Evolutionary conservation across 768 basidiomycete species (phyloP), one percentile per base, ranked within the genome.

Genomic region (Russula brevipes): DNA sequence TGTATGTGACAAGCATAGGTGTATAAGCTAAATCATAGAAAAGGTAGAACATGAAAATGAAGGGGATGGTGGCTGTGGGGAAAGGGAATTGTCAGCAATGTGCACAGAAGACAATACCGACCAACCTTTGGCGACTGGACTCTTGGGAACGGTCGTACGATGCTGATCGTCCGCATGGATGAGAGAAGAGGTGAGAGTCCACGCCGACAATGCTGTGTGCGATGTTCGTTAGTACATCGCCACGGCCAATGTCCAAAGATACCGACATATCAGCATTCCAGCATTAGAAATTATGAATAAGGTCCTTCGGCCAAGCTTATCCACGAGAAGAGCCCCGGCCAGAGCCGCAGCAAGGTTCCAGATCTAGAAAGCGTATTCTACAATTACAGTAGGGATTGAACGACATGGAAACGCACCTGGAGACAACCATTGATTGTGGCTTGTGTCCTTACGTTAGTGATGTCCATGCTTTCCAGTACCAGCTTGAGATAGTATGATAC

Each of bases 401-500:
- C 3, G 31, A 19, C 10, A 44, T 33, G 17, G 12, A 10, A 38
- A 30, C 72, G 12, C 38, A 82, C 82, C 73, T 87, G 85, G 5
- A 89, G 75, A 39, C 78, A 75, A 1, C 85, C 85, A 63, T 87
- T 89, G 69, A 89, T 86, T 36, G 77, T 73, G 3, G 82, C 80
- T 68, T 85, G 85, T 2, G 82, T 84, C 31, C 76, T 75, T 0
- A 83, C 76, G 46, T 73, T 72, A 0, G 74, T 77, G 61, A 90
- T 81, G 0, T 87, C 87, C 17, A 90, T 81, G 45, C 84, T 81
- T 49, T 84, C 80, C 47, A 91, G 73, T 3, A 89, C 81, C 16
- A 86, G 74, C 65, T 86, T 82, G 66, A 91, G 87, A 70, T 90
- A 91, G 72, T 86, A 88, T 1, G 85, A 86, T 1, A 88, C 82